Base-by-base conservation (phyloP, 2,329 filamentous ascomycete genomes). In the Phialocephala sp. region DNA sequence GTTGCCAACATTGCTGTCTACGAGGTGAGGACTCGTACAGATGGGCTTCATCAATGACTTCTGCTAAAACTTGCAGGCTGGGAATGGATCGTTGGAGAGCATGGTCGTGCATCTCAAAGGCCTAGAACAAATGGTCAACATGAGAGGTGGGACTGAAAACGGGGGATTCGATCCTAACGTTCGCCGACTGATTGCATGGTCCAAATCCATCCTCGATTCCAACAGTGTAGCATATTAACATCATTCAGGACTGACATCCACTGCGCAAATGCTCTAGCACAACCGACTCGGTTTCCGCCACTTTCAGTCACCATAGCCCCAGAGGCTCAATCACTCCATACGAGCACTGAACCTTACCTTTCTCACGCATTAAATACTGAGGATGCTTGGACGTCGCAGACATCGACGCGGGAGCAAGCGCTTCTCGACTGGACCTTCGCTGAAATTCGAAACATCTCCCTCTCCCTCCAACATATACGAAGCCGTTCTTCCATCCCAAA, bases 21-120 rank as follows among this genome's bases (percentile, higher is more conserved):
- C 39, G 65, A 63, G n/a, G 60, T 60, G 37, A 41, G 37, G 9
- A 12, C 27, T 32, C 27, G 27, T 12, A 41, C 2, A 41, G 2
- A 41, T 41, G 3, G 15, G 15, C 37, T 50, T n/a, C 12, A 50
- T 32, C n/a, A 12, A 18, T 18, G 3, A 32, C 1, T 22, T 9
- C 22, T 50, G 18, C 8, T 60, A 47, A 39, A 2, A 18, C 5
- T 4, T 6, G n/a, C 45, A 54, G 67, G 62, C 62, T 39, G 60
- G 52, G 4, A 69, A 69, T 36, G 64, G 64, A 0, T 55, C 62
- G 2, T n/a, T 36, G 22, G 50, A 45, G 1, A 65, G 63, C 43
- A 66, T 66, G 60, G 22, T 59, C 2, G 59, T 67, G 22, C 68
- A 69, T 37, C 36, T 68, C 14, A 43, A 66, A 32, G 65, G 66